Conservation (phyloP, 345 rosid genomes). For the Schrenkiella parvula region DNA sequence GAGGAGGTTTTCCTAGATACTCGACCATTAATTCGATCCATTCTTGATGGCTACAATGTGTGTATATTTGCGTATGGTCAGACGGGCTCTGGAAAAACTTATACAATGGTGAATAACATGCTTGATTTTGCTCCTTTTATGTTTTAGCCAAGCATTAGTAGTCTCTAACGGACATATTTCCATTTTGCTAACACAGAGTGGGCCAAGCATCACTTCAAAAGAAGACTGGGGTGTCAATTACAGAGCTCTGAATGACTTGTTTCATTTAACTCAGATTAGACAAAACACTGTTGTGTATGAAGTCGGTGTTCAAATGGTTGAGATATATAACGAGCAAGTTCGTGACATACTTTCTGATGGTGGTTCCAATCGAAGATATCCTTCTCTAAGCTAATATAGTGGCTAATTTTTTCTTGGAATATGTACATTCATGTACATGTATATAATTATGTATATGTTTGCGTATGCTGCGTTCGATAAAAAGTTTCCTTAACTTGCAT, state of each 20-base stretch:
- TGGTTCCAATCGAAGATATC: slow-evolving; percentile 84
- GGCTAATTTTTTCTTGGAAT: neutral
- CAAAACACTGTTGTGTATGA: slow-evolving; percentile 65
- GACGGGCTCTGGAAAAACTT: slow-evolving; percentile 99
- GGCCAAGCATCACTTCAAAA: slow-evolving; percentile 67
- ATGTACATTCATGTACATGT: neutral
- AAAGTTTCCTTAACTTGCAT: slow-evolving; percentile 66
- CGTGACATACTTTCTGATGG: slow-evolving; percentile 77
- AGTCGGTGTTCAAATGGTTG: slow-evolving; percentile 97
- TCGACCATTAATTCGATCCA: slow-evolving; percentile 85
- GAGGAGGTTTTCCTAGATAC: slow-evolving; percentile 95
- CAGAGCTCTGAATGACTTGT: slow-evolving; percentile 90
- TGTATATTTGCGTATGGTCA: slow-evolving; percentile 99
- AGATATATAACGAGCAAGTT: slow-evolving; percentile 97
- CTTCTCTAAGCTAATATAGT: slow-evolving; percentile 36
- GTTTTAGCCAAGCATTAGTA: slow-evolving; percentile 3
- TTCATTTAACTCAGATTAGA: slow-evolving; percentile 73
- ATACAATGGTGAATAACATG: slow-evolving; percentile 67
- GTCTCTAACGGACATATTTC: slow-evolving; percentile 6
- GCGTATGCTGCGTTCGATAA: neutral
- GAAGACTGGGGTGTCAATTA: slow-evolving; percentile 98
- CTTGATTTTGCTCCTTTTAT: neutral
- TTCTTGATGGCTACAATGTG: slow-evolving; percentile 93
- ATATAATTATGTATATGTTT: neutral
- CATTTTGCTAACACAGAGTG: slow-evolving; percentile 54